Evolutionary conservation across 805 yeast species (phyloP), one percentile per base, ranked within the genome.

Genomic region (Saccharomycopsis synnaedendra): DNA sequence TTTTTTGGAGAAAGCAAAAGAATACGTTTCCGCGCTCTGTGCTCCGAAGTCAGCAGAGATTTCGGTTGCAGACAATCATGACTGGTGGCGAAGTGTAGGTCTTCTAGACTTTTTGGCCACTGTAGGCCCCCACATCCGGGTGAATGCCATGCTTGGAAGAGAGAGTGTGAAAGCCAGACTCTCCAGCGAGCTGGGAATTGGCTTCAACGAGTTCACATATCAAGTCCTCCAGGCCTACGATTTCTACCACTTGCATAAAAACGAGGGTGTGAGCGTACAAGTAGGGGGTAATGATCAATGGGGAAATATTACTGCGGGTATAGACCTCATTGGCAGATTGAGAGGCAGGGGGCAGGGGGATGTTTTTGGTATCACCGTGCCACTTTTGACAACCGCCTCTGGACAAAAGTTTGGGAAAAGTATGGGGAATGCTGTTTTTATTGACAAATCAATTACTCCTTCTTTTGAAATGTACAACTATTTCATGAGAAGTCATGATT

Each of bases 261-360:
- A 74, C 10, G 64, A 75, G 36, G 63, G 68, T 3, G 89, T 89
- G 40, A 69, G 71, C 40, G 64, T 88, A 9, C 97, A 93, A 66
- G 80, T 85, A 35, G 98, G 98, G 29, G 98, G 98, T 4, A 88
- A 85, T 60, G 98, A 93, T 61, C 98, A 93, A 64, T 93, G 96
- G 88, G 98, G 98, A 1, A 93, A 93, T 58, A 93, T 93, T 50
- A 86, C 95, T 1, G 97, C 97, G 0, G 98, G 98, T 0, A 75
- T 85, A 38, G 98, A 93, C 58, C 70, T 93, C 49, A 87, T 89
- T 38, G 70, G 82, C 1, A 68, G 95, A 53, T 60, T 85, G 31
- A 46, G 45, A 36, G 41, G 30, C 3, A 41, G 40, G 29, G 36
- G 42, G 41, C 9, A 44, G 37, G 27, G 11, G 32, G 19, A 39